Evolutionary conservation across 495 filamentous ascomycete genomes (phyloP).

Genomic region (Parmelia sp.): DNA sequence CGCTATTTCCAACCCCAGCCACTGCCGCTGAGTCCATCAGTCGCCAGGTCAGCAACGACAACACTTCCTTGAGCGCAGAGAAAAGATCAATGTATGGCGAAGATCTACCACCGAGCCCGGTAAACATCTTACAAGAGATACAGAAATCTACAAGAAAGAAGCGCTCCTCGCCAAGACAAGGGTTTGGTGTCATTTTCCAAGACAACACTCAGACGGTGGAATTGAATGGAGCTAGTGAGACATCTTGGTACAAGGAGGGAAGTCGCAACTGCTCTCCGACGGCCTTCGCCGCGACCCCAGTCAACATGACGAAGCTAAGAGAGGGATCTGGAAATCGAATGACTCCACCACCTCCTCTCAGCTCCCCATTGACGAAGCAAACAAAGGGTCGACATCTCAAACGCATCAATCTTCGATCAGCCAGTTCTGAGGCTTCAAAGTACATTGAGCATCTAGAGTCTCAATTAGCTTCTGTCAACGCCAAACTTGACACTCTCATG

Average conservation of each 20-base stretch:
- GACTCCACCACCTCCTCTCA: conserved; percentile 26
- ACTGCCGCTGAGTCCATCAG: conserved; percentile 14
- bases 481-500: conserved; percentile 35
- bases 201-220: conserved; percentile 17
- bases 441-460: conserved; percentile 48
- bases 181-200: conserved; percentile 24
- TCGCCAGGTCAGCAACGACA: conserved; percentile 22
- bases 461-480: conserved; percentile 37
- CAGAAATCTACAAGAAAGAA: conserved; percentile 27
- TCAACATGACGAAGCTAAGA: conserved; percentile 21
- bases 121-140: conserved; percentile 32
- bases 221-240: conserved; percentile 11
- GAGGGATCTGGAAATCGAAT: conserved; percentile 23
- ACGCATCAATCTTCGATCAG: conserved; percentile 19
- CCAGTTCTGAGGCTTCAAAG: conserved; percentile 30
- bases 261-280: conserved; percentile 22
- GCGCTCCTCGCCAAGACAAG: conserved; percentile 19
- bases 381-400: conserved; percentile 15
- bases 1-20: conserved; percentile 18
- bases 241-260: conserved; percentile 24
- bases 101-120: conserved; percentile 21
- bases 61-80: conserved; percentile 11
- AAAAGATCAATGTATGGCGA: conserved; percentile 19
- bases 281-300: conserved; percentile 1
- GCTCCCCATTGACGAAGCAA: conserved; percentile 23